Evolutionary conservation across 2,329 filamentous ascomycete species (phyloP).

Genomic region (Pseudogymnoascus sp.): DNA sequence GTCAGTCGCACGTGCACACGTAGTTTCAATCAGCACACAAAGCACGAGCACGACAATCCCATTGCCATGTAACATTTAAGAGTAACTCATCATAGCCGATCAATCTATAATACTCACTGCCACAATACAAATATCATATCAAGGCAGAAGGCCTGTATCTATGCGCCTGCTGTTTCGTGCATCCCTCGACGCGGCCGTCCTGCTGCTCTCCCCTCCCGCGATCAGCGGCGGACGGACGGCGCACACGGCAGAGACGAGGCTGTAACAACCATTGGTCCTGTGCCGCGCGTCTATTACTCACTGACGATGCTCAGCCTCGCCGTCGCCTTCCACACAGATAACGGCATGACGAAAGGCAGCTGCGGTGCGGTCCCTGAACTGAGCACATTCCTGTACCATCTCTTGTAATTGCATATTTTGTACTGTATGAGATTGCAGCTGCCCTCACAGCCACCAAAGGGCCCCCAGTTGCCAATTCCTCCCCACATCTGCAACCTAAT

Average conservation of each 20-base stretch:
- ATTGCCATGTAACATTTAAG: not conserved
- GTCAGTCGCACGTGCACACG: slow-evolving; percentile 2
- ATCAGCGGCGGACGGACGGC: not conserved
- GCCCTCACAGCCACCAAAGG: not conserved
- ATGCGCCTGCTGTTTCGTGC: not conserved
- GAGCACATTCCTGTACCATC: not conserved
- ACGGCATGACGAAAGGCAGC: slow-evolving; percentile 2
- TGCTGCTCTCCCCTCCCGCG: not conserved
- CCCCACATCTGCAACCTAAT: not conserved
- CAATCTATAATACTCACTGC: not conserved
- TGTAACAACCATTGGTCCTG: slow-evolving; percentile 6
- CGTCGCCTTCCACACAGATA: slow-evolving; percentile 5
- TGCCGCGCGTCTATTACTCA: slow-evolving; percentile 9
- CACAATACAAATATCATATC: not conserved
- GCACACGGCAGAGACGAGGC: not conserved
- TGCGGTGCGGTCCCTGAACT: slow-evolving; percentile 1
- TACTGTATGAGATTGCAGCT: not conserved
- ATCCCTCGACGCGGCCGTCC: not conserved
- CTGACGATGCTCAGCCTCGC: not conserved
- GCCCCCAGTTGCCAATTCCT: not conserved
- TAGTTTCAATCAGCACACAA: not conserved
- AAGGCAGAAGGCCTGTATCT: not conserved
- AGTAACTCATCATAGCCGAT: not conserved
- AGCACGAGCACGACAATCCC: not conserved
- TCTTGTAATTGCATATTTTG: not conserved